These are phyloP conservation scores for Beauveria sp. DNA, from an alignment of 2,329 filamentous ascomycete species.

Conservation along the genomic window DNA sequence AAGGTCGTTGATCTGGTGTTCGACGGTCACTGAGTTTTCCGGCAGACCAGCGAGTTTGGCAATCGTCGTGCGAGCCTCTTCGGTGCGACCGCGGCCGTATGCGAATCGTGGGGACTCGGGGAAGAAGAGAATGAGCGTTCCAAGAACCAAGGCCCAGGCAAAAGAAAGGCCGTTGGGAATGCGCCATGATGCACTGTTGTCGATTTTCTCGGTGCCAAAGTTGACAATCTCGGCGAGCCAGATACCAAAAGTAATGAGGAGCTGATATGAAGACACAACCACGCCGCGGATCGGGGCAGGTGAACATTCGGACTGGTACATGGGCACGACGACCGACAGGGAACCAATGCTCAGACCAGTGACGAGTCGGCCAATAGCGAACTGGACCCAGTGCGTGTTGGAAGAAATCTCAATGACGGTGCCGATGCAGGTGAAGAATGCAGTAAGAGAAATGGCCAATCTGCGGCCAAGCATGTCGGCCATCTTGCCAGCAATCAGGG, in stretches of 20 bases:
- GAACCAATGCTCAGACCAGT: conserved; percentile 59
- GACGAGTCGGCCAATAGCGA: conserved; percentile 57
- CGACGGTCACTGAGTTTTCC: conserved; percentile 31
- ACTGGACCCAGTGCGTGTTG: conserved; percentile 49
- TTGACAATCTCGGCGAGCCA: conserved; percentile 52
- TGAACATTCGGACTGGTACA: conserved; percentile 62
- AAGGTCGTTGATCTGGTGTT: conserved; percentile 44
- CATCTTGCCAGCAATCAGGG: conserved; percentile 50
- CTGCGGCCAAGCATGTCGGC: conserved; percentile 56
- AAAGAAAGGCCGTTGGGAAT: conserved; percentile 53
- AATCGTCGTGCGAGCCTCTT: conserved; percentile 42
- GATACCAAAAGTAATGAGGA: conserved; percentile 63
- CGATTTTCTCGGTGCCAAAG: conserved; percentile 45
- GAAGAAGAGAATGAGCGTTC: conserved; percentile 41
- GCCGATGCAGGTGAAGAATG: conserved; percentile 56
- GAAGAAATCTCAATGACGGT: conserved; percentile 58
- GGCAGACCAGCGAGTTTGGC: conserved; percentile 37
- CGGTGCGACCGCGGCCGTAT: conserved; percentile 37
- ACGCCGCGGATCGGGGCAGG: conserved; percentile 58
- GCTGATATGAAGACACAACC: conserved; percentile 58
- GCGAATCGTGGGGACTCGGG: conserved; percentile 49
- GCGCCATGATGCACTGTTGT: conserved; percentile 50
- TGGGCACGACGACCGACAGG: conserved; percentile 55
- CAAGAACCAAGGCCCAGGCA: conserved; percentile 46
- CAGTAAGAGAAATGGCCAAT: conserved; percentile 53